Conservation (phyloP, 768 basidiomycete species). For the Tricholoma furcatifolium region DNA sequence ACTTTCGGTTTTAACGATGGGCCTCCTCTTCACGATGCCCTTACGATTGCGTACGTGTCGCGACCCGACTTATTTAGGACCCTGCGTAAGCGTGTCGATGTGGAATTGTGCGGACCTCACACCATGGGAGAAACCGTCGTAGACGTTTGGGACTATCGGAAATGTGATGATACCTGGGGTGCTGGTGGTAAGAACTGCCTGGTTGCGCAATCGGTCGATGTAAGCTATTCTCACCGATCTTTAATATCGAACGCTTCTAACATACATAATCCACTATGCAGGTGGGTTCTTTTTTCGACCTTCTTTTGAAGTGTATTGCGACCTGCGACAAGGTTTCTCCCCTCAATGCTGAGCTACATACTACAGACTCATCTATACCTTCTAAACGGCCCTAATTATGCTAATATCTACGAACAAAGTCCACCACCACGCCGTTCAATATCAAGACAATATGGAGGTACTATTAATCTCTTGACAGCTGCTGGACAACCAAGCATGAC, state of each 20-base stretch:
- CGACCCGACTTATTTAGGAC: slow-evolving; percentile 63
- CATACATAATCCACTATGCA: slow-evolving; percentile 22
- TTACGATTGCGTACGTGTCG: slow-evolving; percentile 77
- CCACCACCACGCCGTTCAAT: no score
- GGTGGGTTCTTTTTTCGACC: slow-evolving; percentile 64
- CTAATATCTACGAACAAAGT: no score
- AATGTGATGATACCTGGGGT: slow-evolving; percentile 72
- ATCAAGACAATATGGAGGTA: no score
- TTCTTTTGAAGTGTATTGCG: slow-evolving; percentile 60
- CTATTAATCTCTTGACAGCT: no score
- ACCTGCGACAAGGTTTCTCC: slow-evolving; percentile 61
- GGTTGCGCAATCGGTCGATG: slow-evolving; percentile 67
- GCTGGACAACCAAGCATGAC: no score
- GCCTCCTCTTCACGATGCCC: slow-evolving; percentile 84
- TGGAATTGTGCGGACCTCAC: slow-evolving; percentile 69
- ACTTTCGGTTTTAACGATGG: slow-evolving; percentile 84
- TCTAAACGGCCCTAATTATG: background rate
- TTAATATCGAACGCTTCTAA: background rate
- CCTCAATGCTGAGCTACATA: slow-evolving; percentile 39
- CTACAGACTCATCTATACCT: background rate
- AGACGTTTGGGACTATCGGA: slow-evolving; percentile 66
- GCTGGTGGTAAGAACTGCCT: slow-evolving; percentile 71
- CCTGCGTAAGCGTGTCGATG: slow-evolving; percentile 74
- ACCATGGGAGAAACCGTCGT: slow-evolving; percentile 79
- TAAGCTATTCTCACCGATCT: slow-evolving; percentile 28